Evolutionary conservation across 148 eudicot genomes (phyloP).

Genomic region (Oxyria digyna): DNA sequence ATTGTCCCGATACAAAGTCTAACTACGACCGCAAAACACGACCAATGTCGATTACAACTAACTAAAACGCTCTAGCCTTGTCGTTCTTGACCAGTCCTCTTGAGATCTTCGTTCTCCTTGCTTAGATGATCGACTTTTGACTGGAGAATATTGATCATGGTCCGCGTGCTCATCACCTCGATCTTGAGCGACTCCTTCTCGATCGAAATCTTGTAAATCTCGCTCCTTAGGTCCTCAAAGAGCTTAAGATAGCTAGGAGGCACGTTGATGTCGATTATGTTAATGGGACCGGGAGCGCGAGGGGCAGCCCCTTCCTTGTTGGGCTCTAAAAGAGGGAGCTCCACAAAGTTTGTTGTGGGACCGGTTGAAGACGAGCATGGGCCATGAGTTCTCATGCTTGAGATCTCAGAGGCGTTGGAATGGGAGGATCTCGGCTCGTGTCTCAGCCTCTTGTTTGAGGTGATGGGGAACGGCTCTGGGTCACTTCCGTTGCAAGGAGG

Average conservation of each 20-base stretch:
- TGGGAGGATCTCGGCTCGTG: conserved; percentile 45
- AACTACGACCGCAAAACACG: neutral
- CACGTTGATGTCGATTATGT: conserved; percentile 51
- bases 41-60: no score
- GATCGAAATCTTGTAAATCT: conserved; percentile 64
- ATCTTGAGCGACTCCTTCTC: conserved; percentile 64
- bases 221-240: conserved; percentile 46
- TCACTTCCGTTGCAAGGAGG: neutral
- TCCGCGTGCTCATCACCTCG: conserved; percentile 92
- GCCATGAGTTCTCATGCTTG: conserved; percentile 59
- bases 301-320: neutral
- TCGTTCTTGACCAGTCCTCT: conserved; percentile 18
- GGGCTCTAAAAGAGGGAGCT: conserved; percentile 53
- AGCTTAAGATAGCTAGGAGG: conserved; percentile 65
- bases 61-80: neutral
- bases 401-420: conserved; percentile 53
- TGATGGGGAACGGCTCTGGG: conserved; percentile 48
- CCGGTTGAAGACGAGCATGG: conserved; percentile 41
- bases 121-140: conserved; percentile 53
- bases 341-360: conserved; percentile 26
- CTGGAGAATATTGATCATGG: conserved; percentile 93
- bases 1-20: neutral
- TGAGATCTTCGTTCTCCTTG: conserved; percentile 58
- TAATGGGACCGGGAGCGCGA: conserved; percentile 4
- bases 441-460: conserved; percentile 39